Evolutionary conservation across 208 protist genomes (phyloP), one percentile per base, ranked within the genome.

Genomic region (Trypanosoma boissoni): DNA sequence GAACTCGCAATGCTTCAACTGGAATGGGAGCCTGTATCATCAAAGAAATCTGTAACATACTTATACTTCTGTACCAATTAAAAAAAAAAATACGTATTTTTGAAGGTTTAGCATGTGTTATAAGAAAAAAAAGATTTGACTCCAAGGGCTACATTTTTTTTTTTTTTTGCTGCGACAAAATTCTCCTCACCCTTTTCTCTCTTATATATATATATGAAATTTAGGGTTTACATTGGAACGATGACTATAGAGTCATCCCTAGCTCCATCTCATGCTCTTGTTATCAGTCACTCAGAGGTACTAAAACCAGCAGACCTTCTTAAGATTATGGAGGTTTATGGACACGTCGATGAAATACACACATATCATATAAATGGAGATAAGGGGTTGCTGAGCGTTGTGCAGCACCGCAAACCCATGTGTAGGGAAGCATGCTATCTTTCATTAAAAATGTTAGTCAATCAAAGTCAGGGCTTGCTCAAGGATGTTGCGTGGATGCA

Each of bases 401-500:
- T 58, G 27, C 59, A 65, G 18, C 39, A 62, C 20, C 10, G 41
- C 23, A 42, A 78, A 18, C 9, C 63, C 42, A 26, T 0, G 2
- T 48, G 45, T 37, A 18, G 12, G 29, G 53, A 61, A 34, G 21
- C 37, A 27, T 68, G 62, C 32, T 68, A 61, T 18, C 0, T 21
- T 9, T 68, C 62, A 31, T 21, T 68, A 34, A 45, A 41, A 29
- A 20, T 41, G 12, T n/a, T 56, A 18, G 41, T 44, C 6, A 50
- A 28, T 10, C 3, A 12, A 3, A 16, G 46, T 5, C n/a, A 28
- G 1, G 31, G 7, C 32, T 18, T 29, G 18, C 43, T 87, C 12
- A 27, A 51, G 16, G 68, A 74, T 6, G 80, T 92, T 6, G 86
- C 74, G 14, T 92, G 86, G 83, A 50, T 84, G 9, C 64, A 88